Base-by-base conservation (phyloP, 2,329 filamentous ascomycete genomes). In the Ascosphaera aggregata region DNA sequence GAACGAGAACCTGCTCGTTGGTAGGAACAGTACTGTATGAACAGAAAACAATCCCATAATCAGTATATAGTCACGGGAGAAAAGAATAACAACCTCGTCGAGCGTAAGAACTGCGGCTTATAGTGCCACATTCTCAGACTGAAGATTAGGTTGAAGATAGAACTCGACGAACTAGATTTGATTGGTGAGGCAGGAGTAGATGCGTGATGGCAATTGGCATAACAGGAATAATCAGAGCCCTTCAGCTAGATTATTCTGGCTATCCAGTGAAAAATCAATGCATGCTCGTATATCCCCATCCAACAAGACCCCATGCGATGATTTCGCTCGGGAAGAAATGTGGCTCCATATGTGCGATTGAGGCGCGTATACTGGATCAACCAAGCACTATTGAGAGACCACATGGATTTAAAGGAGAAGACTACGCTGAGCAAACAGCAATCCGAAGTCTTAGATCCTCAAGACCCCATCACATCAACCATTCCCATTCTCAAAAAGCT, bases 1-100 rank as follows among this genome's bases (percentile, higher is more conserved):
- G 89, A 61, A 95, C 82, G 63, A 95, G 72, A 63, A 98, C 76
- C 64, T 95, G 80, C 64, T 94, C 81, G 65, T 85, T 67, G 64
- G 84, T 92, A 52, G 89, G 82, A 59, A 93, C 80, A 66, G 75
- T 76, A 67, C 84, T 93, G 60, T 57, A 60, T 49, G 37, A 40
- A 39, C 41, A n/a, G 40, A 41, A 45, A 42, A 40, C 20, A 43
- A 44, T 44, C 43, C 41, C 41, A 48, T 60, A 55, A 62, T 73
- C 62, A 81, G 76, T 79, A 81, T 74, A 80, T 73, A 70, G 71
- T 75, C 67, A 61, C 66, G 71, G 69, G 66, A 58, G 62, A 53
- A 51, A 58, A 65, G 66, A 70, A 71, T 67, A 59, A 66, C 63
- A 64, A 68, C 75, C 73, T 62, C 78, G 79, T 79, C 77, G 73